A percentile compares a stretch with the other conserved stretches of the same genome.
phyloP scores from a whole-genome alignment of 2,329 filamentous ascomycete genomes.

The Acarospora socialis region DNA sequence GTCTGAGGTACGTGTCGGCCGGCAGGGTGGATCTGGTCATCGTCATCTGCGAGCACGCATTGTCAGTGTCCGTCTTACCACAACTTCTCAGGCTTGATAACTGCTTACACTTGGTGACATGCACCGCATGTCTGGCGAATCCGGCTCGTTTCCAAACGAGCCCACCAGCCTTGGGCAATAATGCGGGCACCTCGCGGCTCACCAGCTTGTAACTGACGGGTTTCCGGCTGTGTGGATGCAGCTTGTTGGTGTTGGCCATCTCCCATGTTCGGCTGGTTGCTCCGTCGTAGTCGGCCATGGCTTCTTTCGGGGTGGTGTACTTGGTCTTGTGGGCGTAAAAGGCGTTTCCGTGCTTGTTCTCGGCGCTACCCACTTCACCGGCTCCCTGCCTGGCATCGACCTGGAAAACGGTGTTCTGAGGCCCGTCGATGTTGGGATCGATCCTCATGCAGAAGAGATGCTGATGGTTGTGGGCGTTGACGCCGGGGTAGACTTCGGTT shows the following conservation, averaged over 20 bases:
- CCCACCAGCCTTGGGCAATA: conserved; percentile 67
- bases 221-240: conserved; percentile 79
- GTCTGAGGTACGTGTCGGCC: conserved; percentile 82
- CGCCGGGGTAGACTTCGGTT: conserved; percentile 77
- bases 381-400: conserved; percentile 59
- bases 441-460: conserved; percentile 86
- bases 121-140: conserved; percentile 74
- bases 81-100: neutral
- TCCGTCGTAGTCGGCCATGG: conserved; percentile 68
- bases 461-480: conserved; percentile 93
- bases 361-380: conserved; percentile 60
- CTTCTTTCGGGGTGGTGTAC: conserved; percentile 53
- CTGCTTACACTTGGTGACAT: conserved; percentile 67
- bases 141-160: conserved; percentile 82
- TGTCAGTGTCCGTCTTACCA: no score
- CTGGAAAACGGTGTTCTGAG: conserved; percentile 72
- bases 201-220: conserved; percentile 81
- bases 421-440: conserved; percentile 75
- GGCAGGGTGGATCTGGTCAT: conserved; percentile 71
- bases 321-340: conserved; percentile 78
- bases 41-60: conserved; percentile 42
- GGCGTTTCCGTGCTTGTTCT: conserved; percentile 82
- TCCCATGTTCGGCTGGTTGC: conserved; percentile 75
- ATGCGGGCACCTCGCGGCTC: conserved; percentile 62
- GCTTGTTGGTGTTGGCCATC: conserved; percentile 66